Conservation (phyloP, 2,329 filamentous ascomycete species). For the Lomentospora prolificans region DNA sequence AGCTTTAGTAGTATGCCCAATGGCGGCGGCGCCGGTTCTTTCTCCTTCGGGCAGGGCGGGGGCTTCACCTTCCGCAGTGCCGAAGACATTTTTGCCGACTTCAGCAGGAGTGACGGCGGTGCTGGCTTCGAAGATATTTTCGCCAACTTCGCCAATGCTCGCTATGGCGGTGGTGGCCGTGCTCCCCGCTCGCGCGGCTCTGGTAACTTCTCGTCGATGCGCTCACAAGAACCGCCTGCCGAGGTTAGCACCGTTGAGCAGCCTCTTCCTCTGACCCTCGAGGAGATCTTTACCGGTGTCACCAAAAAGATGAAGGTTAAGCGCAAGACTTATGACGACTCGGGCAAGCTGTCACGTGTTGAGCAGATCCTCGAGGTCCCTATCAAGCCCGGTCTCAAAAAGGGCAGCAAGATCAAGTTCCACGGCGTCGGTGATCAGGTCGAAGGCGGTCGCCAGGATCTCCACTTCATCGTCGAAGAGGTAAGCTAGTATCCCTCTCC, state of each 20-base stretch:
- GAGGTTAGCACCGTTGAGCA: conserved; percentile 89
- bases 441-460: conserved; percentile 87
- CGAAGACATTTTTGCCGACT: conserved; percentile 76
- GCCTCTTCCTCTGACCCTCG: conserved; percentile 67
- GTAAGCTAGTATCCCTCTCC: conserved; percentile 41
- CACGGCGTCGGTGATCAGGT: conserved; percentile 96
- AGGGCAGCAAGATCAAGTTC: conserved; percentile 97
- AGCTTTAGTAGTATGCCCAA: conserved; percentile 39
- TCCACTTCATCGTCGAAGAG: conserved; percentile 93
- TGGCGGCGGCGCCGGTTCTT: conserved; percentile 42
- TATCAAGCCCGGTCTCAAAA: conserved; percentile 92
- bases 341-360: conserved; percentile 73
- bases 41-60: conserved; percentile 48
- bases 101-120: conserved; percentile 44
- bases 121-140: conserved; percentile 25
- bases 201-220: conserved; percentile 42
- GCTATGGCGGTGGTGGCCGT: conserved; percentile 9
- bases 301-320: conserved; percentile 99
- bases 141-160: conserved; percentile 28
- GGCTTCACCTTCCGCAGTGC: conserved; percentile 80
- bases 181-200: neutral
- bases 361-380: conserved; percentile 90
- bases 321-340: conserved; percentile 84
- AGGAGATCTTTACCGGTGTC: conserved; percentile 78
- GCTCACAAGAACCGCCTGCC: conserved; percentile 29